Evolutionary conservation across 495 filamentous ascomycete species (phyloP).

Genomic region (Penicillium lagena): DNA sequence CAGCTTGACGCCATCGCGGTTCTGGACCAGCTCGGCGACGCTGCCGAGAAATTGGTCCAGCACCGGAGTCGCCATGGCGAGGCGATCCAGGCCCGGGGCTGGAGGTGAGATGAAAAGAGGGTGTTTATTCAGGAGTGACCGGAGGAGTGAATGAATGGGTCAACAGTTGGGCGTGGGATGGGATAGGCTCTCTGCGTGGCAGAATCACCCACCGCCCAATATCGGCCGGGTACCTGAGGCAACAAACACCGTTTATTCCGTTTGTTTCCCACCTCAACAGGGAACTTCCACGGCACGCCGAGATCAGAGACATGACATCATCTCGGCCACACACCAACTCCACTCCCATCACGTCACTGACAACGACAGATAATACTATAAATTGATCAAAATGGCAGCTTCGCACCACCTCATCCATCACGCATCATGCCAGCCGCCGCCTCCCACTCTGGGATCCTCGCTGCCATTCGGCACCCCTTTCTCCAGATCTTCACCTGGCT

Average conservation of each 20-base stretch:
- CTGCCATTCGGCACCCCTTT: conserved; percentile 27
- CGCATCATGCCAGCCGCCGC: conserved; percentile 6
- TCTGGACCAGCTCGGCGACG: conserved; percentile 45
- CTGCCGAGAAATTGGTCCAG: conserved; percentile 52
- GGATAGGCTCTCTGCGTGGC: no score
- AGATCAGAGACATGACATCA: no score
- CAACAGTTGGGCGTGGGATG: no score
- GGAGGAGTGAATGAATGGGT: neutral
- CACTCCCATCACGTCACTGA: conserved; percentile 9
- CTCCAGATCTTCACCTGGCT: conserved; percentile 46
- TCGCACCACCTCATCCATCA: neutral
- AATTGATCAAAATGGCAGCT: no score
- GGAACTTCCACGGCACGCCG: no score
- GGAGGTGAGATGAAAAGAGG: no score
- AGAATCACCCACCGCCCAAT: no score
- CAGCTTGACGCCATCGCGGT: conserved; percentile 47
- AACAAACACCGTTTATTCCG: no score
- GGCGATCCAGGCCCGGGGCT: no score
- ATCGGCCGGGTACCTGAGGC: no score
- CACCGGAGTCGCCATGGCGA: conserved; percentile 29
- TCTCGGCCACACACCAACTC: neutral
- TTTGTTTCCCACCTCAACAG: no score
- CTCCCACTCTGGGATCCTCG: conserved; percentile 6
- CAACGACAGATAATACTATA: no score
- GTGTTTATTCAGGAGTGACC: neutral